A percentile compares a stretch with the other conserved stretches of the same genome.
Evolutionary conservation across 176 grass and related monocot genomes (phyloP).

Genomic region (Echinochloa phyllopogon): DNA sequence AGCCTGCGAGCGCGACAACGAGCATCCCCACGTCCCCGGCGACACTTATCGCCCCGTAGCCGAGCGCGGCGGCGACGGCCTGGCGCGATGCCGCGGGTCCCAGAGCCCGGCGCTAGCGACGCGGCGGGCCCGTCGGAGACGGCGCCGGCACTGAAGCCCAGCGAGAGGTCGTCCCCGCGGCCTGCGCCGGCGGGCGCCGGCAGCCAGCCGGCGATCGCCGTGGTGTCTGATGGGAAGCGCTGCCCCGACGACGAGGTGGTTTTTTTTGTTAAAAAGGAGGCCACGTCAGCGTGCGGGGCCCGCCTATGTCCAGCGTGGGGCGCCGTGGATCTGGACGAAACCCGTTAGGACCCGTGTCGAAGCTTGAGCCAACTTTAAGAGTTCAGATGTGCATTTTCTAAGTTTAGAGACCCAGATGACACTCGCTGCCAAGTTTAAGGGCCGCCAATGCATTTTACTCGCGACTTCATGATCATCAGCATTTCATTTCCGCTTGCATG

Average conservation of each 20-base stretch:
- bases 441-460: no score
- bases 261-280: no score
- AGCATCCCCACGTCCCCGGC: slow-evolving; percentile 71
- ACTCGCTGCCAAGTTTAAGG: no score
- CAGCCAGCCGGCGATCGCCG: slow-evolving; percentile 82
- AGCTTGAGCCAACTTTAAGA: no score
- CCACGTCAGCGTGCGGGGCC: no score
- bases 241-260: slow-evolving; percentile 73
- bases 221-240: slow-evolving; percentile 80
- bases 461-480: no score
- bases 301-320: no score
- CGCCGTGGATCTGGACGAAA: no score
- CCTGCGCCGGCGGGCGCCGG: slow-evolving; percentile 51
- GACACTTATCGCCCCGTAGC: slow-evolving; percentile 63
- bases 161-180: slow-evolving; percentile 77
- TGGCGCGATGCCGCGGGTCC: slow-evolving; percentile 44
- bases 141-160: slow-evolving; percentile 84
- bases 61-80: slow-evolving; percentile 47
- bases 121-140: slow-evolving; percentile 9
- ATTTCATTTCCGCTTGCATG: no score
- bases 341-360: no score
- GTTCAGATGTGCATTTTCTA: no score
- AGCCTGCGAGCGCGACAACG: slow-evolving; percentile 58
- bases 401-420: no score
- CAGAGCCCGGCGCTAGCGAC: slow-evolving; percentile 41